A percentile compares a stretch with the other conserved stretches of the same genome.
These are phyloP conservation scores for Penicillium carneum DNA, from an alignment of 2,329 filamentous ascomycete species.

Conservation along the genomic window DNA sequence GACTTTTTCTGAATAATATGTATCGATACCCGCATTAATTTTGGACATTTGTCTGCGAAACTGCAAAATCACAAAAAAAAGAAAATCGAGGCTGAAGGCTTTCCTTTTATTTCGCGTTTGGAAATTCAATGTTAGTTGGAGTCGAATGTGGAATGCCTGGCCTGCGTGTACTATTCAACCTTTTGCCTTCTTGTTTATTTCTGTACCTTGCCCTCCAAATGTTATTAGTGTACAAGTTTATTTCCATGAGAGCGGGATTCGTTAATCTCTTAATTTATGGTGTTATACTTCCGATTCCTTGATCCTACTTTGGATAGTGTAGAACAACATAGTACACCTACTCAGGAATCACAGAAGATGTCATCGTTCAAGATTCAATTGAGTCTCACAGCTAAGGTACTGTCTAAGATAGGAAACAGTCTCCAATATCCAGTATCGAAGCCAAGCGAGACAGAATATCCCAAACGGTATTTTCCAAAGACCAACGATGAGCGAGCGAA, in stretches of 20 bases:
- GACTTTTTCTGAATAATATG: conserved; percentile 29
- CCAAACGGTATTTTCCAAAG: neutral
- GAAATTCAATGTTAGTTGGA: neutral
- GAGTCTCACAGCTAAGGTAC: neutral
- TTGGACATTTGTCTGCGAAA: conserved; percentile 13
- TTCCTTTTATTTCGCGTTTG: neutral
- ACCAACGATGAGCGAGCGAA: conserved; percentile 1
- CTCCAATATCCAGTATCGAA: neutral
- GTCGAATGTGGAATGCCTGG: conserved; percentile 6
- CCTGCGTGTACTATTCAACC: conserved; percentile 10
- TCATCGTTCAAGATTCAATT: neutral
- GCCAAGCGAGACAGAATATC: neutral
- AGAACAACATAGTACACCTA: neutral
- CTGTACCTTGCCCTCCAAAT: conserved; percentile 1
- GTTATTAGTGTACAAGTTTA: conserved; percentile 1
- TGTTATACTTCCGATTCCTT: neutral
- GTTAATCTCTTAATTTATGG: conserved; percentile 6
- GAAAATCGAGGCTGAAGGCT: neutral
- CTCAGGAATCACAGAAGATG: neutral
- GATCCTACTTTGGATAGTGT: neutral
- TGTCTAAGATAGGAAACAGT: neutral
- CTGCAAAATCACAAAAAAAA: conserved; percentile 9
- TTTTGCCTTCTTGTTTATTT: conserved; percentile 14
- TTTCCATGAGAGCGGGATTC: conserved; percentile 4
- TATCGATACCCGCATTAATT: conserved; percentile 35